A percentile compares a stretch with the other conserved stretches of the same genome.
Conservation (phyloP, 1,284 basidiomycete species). For the Ustilago tritici region DNA sequence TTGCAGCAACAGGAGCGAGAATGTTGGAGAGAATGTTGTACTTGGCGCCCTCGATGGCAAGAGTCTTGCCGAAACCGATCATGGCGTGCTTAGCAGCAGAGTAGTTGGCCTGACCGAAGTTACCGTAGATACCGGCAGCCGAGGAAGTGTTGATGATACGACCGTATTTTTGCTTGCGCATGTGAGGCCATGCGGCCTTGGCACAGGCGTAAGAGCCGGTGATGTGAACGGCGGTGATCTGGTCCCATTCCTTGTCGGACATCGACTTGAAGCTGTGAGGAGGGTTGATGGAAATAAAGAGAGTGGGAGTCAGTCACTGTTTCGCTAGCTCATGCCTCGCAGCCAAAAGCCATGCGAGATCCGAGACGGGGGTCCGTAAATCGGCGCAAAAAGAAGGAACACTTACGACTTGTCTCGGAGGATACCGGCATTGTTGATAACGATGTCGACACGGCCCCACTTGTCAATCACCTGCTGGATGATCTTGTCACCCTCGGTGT, state of each 20-base stretch:
- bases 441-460: conserved; percentile 79
- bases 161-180: conserved; percentile 82
- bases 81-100: conserved; percentile 72
- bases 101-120: conserved; percentile 94
- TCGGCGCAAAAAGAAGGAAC: background rate
- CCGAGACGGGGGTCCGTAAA: too few species aligned
- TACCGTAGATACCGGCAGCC: conserved; percentile 76
- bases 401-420: conserved; percentile 75
- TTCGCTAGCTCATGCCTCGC: background rate
- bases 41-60: conserved; percentile 86
- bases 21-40: conserved; percentile 89
- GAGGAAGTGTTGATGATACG: conserved; percentile 68
- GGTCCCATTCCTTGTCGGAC: conserved; percentile 71
- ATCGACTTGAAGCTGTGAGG: conserved; percentile 70
- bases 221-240: conserved; percentile 85
- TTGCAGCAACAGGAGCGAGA: conserved; percentile 93
- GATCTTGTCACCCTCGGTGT: conserved; percentile 86
- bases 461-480: conserved; percentile 87
- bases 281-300: background rate
- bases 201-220: conserved; percentile 96
- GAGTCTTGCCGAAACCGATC: conserved; percentile 82
- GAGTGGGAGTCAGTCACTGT: conserved; percentile 3
- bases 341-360: too few species aligned
- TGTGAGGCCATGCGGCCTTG: conserved; percentile 95
- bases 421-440: conserved; percentile 95